These are phyloP conservation scores for Atalantia buxifolia DNA, from an alignment of 345 rosid genomes.

Conservation along the genomic window DNA sequence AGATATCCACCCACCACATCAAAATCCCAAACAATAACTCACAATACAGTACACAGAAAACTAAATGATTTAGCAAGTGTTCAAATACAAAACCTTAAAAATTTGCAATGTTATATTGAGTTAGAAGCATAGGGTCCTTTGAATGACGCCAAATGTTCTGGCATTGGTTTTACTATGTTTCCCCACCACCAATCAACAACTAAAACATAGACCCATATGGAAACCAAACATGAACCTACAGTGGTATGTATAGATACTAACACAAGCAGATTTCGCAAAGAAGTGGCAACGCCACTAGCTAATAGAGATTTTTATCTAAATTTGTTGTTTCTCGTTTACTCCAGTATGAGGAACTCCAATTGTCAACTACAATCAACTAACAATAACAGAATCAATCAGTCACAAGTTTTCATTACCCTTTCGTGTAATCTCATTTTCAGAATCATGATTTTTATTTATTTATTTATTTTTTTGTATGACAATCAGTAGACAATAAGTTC, in stretches of 20 bases:
- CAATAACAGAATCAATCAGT: not conserved
- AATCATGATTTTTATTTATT: not conserved
- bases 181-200: not conserved
- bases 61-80: not conserved
- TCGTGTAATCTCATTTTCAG: not conserved
- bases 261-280: not conserved
- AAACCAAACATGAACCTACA: not conserved
- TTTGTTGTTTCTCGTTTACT: no score
- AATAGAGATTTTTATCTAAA: no score
- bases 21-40: not conserved
- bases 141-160: not conserved
- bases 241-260: no score
- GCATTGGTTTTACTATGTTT: not conserved
- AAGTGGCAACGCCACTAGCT: not conserved
- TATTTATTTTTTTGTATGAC: no score
- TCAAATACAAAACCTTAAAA: not conserved
- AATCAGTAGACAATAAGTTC: not conserved
- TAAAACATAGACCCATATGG: not conserved
- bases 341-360: not conserved
- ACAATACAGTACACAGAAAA: not conserved
- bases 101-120: not conserved
- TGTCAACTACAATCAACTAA: not conserved
- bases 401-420: not conserved
- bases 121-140: not conserved
- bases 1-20: not conserved